phyloP scores from a whole-genome alignment of 495 filamentous ascomycete species.

The Aspergillus heteromorphus region DNA sequence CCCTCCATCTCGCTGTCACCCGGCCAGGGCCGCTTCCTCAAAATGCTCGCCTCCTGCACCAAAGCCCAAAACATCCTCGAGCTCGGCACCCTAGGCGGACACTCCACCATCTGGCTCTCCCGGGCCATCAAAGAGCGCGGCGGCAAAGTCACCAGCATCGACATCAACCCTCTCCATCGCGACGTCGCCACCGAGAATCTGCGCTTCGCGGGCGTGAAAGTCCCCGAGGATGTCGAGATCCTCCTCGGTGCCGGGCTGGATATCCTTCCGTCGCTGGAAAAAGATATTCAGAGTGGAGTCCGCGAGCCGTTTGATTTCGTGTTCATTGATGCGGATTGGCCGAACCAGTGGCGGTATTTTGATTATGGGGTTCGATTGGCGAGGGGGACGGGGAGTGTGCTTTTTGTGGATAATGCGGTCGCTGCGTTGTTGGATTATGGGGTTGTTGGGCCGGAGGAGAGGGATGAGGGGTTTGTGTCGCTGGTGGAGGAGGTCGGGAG shows the following conservation, averaged over 20 bases:
- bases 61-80: constrained; percentile 42
- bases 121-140: constrained; percentile 20
- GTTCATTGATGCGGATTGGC: constrained; percentile 49
- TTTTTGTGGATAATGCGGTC: constrained; percentile 50
- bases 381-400: constrained; percentile 30
- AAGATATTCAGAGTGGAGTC: constrained; percentile 20
- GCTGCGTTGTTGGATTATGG: constrained; percentile 16
- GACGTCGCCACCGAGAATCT: constrained; percentile 42
- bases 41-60: constrained; percentile 30
- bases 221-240: constrained; percentile 35
- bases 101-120: constrained; percentile 49
- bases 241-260: constrained; percentile 41
- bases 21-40: constrained; percentile 36
- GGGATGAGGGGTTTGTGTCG: not conserved
- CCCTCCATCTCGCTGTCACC: constrained; percentile 33
- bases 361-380: constrained; percentile 24
- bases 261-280: constrained; percentile 32
- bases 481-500: constrained; percentile 34
- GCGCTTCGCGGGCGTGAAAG: constrained; percentile 14
- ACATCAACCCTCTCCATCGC: constrained; percentile 32
- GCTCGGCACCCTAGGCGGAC: constrained; percentile 49
- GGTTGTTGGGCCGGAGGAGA: not conserved
- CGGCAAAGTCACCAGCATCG: constrained; percentile 42
- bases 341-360: constrained; percentile 46
- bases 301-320: constrained; percentile 43